Evolutionary conservation across 192 early-diverging fungal species (phyloP).

Genomic region (Dissophora globulifera): DNA sequence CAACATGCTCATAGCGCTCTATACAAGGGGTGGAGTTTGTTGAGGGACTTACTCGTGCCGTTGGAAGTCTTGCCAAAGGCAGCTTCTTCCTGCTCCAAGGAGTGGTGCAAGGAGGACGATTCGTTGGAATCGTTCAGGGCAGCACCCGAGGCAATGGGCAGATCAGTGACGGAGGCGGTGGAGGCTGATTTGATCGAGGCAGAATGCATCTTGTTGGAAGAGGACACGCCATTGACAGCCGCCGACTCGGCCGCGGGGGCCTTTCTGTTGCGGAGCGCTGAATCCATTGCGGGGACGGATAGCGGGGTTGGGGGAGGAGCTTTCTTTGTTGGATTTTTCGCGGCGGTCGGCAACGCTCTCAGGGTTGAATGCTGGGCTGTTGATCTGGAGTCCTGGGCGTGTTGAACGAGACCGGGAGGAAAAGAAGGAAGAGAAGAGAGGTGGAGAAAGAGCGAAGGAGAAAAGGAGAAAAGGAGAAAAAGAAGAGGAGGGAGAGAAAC

Average conservation of each 20-base stretch:
- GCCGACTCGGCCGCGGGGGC: not conserved
- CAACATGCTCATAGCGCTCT: too few relatives aligned
- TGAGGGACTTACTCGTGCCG: conserved; percentile 51
- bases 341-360: too few relatives aligned
- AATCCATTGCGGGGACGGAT: conserved; percentile 17
- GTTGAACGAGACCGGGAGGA: too few relatives aligned
- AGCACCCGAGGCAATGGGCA: not conserved
- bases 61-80: conserved; percentile 54
- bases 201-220: conserved; percentile 43
- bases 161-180: not conserved
- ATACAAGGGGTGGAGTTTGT: too few relatives aligned
- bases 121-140: conserved; percentile 17
- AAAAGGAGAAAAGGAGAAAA: not conserved
- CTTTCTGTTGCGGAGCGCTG: conserved; percentile 53
- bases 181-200: not conserved
- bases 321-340: too few relatives aligned
- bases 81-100: conserved; percentile 30
- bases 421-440: too few relatives aligned
- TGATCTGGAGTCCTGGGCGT: too few relatives aligned
- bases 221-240: conserved; percentile 36
- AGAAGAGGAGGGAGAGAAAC: not conserved
- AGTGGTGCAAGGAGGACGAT: conserved; percentile 7
- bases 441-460: not conserved
- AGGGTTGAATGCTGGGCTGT: too few relatives aligned
- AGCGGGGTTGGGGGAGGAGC: not conserved